Base-by-base conservation (phyloP, 2,329 filamentous ascomycete genomes). In the Trichophyton simii region DNA sequence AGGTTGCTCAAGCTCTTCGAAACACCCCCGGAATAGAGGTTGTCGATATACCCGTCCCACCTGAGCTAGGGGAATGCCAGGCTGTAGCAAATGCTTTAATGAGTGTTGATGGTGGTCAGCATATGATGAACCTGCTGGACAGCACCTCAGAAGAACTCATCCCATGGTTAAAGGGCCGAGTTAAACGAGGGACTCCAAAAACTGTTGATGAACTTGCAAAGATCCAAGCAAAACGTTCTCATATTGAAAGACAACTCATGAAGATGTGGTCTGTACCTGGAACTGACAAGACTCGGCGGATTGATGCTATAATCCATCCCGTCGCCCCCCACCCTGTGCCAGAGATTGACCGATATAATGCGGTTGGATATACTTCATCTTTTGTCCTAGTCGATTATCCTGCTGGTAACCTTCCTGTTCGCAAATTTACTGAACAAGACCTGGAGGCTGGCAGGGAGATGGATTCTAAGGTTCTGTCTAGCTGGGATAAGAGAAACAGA, bases 341-440 rank as follows among this genome's bases (percentile, higher is more conserved):
- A 0, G 77, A 79, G 8, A 79, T 85, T 60, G 85, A 87, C 72
- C 74, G 78, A 1, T 87, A 83, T 72, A 85, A 85, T 68, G 80
- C 79, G 0, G 80, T 83, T 0, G 80, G 83, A 61, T 87, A 87
- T 67, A 86, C 83, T 0, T 80, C 77, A 22, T 78, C 76, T 1
- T 86, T 84, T 67, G 83, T 86, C 7, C 67, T 87, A 60, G 70
- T 87, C 22, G 84, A 87, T 68, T 84, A 83, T 66, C 80, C 84
- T 0, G 80, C 83, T 1, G 85, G 81, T 0, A 72, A 70, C 0
- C 64, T 87, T 1, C 84, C 84, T 0, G 78, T 87, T 0, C 72
- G 83, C 1, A 68, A 70, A 0, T 77, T 85, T 58, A 68, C 63
- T 0, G 72, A 77, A 59, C 68, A 66, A 0, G 84, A 87, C 71